Percentiles rank a stretch among this genome's conserved stretches.
Evolutionary conservation across 441 rosid genomes (phyloP).

Genomic region (Arabidopsis lyrata): DNA sequence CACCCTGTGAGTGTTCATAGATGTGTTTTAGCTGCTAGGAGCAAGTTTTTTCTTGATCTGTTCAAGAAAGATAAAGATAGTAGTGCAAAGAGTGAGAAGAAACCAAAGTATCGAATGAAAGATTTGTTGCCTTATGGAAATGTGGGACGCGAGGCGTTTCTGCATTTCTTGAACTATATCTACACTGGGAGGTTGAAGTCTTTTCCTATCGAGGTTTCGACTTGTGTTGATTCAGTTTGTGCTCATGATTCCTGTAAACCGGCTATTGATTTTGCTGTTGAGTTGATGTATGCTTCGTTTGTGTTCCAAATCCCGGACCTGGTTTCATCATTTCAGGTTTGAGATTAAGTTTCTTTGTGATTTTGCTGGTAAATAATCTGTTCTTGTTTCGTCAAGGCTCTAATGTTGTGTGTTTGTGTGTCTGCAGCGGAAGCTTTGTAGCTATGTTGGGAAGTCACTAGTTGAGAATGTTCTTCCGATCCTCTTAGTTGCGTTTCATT

Average conservation of each 20-base stretch:
- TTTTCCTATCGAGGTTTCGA: constrained; percentile 75
- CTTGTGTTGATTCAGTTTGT: constrained; percentile 77
- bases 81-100: constrained; percentile 44
- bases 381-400: constrained; percentile 17
- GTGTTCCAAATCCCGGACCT: constrained; percentile 78
- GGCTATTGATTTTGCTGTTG: constrained; percentile 74
- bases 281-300: constrained; percentile 81
- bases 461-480: constrained; percentile 85
- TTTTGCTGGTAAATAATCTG: neutral
- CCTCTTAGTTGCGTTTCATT: constrained; percentile 76
- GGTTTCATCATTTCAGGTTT: constrained; percentile 81
- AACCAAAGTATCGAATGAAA: constrained; percentile 59
- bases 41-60: constrained; percentile 64
- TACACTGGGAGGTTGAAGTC: constrained; percentile 79
- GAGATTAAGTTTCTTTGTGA: constrained; percentile 1
- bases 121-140: constrained; percentile 66
- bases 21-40: constrained; percentile 85
- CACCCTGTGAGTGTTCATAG: constrained; percentile 69
- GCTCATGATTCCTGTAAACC: constrained; percentile 85
- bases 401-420: constrained; percentile 25
- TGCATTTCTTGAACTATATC: constrained; percentile 67
- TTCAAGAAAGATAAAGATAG: constrained; percentile 57
- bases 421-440: constrained; percentile 80
- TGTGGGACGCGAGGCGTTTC: constrained; percentile 79
- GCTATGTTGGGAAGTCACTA: constrained; percentile 69